These are phyloP conservation scores for Pythium diclinum DNA, from an alignment of 352 stramenopile species.

Conservation along the genomic window DNA sequence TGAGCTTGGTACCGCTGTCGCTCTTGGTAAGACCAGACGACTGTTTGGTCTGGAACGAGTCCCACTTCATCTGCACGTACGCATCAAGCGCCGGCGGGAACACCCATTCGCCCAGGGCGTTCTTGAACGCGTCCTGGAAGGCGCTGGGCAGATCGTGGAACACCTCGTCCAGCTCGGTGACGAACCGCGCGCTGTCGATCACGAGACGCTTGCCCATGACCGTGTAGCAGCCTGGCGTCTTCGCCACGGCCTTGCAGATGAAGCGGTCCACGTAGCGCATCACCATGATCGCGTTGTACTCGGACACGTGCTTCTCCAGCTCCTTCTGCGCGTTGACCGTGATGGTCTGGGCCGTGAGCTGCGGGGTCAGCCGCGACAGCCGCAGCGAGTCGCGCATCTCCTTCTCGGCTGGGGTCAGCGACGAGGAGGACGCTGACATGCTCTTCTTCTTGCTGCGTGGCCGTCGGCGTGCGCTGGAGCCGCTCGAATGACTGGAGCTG, in stretches of 20 bases:
- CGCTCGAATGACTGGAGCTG: neutral
- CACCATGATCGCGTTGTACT: slow-evolving; percentile 82
- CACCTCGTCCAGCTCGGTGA: slow-evolving; percentile 59
- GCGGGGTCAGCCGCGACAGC: slow-evolving; percentile 54
- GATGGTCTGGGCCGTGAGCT: slow-evolving; percentile 59
- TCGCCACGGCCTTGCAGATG: slow-evolving; percentile 67
- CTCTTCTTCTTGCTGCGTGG: slow-evolving; percentile 23
- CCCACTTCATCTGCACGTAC: slow-evolving; percentile 81
- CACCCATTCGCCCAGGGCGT: slow-evolving; percentile 44
- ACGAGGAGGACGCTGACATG: slow-evolving; percentile 21
- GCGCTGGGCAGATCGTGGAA: slow-evolving; percentile 58
- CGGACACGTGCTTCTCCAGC: slow-evolving; percentile 57
- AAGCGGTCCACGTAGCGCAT: slow-evolving; percentile 80
- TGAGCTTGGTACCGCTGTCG: slow-evolving; percentile 10
- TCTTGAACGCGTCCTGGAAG: slow-evolving; percentile 53
- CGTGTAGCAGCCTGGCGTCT: slow-evolving; percentile 66
- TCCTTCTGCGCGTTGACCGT: slow-evolving; percentile 72
- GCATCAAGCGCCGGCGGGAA: slow-evolving; percentile 61
- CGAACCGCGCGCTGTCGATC: slow-evolving; percentile 67
- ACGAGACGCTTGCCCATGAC: slow-evolving; percentile 49
- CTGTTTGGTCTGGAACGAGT: slow-evolving; percentile 52
- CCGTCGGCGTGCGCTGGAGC: slow-evolving; percentile 10
- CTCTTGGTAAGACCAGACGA: slow-evolving; percentile 20
- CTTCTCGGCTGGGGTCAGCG: slow-evolving; percentile 35
- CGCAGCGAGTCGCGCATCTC: slow-evolving; percentile 48